These are phyloP conservation scores for Amanita exitialis DNA, from an alignment of 768 basidiomycete genomes.

Conservation along the genomic window DNA sequence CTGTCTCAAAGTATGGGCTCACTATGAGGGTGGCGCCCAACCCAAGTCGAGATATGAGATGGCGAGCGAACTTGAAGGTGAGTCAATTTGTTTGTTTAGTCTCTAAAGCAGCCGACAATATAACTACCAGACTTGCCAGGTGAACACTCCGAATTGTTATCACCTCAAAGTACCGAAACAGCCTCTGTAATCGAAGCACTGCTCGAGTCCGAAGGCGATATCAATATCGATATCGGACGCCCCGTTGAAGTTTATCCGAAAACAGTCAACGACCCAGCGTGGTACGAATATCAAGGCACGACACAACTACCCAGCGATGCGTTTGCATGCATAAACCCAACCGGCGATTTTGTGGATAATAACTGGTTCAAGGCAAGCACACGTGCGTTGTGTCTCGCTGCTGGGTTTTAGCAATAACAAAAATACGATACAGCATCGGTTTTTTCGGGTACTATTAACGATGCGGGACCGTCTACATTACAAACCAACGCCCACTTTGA, in stretches of 20 bases:
- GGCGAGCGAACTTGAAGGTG: neutral
- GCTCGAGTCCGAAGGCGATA: neutral
- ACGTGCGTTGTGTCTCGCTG: neutral
- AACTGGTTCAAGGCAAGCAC: neutral
- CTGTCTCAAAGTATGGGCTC: conserved; percentile 7
- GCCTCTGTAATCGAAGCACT: neutral
- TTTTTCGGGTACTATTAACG: neutral
- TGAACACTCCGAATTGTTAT: neutral
- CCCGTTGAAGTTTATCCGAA: neutral
- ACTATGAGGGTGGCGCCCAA: neutral
- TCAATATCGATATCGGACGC: neutral
- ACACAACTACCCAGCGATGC: neutral
- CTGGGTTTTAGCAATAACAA: neutral
- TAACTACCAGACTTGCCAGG: neutral
- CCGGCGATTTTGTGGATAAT: neutral
- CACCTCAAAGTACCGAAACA: neutral
- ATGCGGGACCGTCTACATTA: neutral
- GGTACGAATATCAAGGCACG: neutral
- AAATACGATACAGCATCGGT: neutral
- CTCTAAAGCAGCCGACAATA: neutral
- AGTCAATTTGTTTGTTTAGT: neutral
- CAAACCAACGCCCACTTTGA: neutral
- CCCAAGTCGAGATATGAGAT: neutral
- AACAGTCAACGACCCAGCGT: neutral
- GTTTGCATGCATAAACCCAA: neutral